Base-by-base conservation (phyloP, 768 basidiomycete genomes). In the Termitomyces titanicus region DNA sequence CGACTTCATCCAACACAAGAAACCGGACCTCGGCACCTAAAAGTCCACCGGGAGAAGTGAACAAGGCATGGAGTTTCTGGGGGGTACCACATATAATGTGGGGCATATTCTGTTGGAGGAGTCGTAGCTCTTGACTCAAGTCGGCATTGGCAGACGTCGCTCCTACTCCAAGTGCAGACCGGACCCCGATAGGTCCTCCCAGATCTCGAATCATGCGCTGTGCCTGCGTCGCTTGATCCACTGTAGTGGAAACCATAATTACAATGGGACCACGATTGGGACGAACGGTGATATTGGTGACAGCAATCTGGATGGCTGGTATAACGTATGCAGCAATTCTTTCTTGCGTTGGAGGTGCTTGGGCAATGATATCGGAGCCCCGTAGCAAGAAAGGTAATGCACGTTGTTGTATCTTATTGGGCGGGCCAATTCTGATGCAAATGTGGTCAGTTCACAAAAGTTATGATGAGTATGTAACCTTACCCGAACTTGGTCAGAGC, bases 271-370 rank as follows among this genome's bases (percentile, higher is more conserved):
- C 95, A 29, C 86, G 84, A 57, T 82, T 82, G 15, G 77, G 78
- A 11, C 79, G 82, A 27, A 73, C 72, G 17, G 74, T 61, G 24
- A 86, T 79, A 57, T 87, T 80, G 34, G 85, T 80, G 53, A 94
- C 75, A 33, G 89, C 88, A 50, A 88, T 82, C 64, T 93, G 90
- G 43, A 94, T 89, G 27, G 89, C 90, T 47, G 92, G 94, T 57
- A 96, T 94, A 47, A 94, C 87, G 72, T 99, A 99, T 55, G 95
- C 94, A 22, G 96, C 95, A 63, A 99, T 99, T 44, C 97, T 83
- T 69, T 99, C 97, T 69, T 98, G 96, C 0, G 97, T 98, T 0
- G 97, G 95, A 45, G 97, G 97, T 10, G 96, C 97, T 72, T 99
- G 97, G 9, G 96, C 95, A 64, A 99, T 98, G 66, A 98, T 98